Conservation (phyloP, 495 filamentous ascomycete species). For the Hypoxylon rickii region DNA sequence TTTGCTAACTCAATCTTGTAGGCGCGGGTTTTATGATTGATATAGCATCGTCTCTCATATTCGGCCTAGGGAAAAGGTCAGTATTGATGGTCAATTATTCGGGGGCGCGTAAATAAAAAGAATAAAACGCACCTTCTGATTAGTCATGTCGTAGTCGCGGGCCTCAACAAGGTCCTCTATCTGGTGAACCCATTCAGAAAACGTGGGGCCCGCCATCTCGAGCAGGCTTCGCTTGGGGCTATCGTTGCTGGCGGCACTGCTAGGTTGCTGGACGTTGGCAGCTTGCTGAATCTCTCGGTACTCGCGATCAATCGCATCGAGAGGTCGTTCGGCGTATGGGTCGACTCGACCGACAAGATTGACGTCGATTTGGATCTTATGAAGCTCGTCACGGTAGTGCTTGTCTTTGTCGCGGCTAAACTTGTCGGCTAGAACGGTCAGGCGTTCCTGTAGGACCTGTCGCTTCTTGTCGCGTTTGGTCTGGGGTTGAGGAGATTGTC, state of each 20-base stretch:
- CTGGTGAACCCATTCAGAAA: slow-evolving; percentile 78
- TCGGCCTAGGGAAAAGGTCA: no score
- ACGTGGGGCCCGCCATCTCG: slow-evolving; percentile 76
- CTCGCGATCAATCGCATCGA: slow-evolving; percentile 69
- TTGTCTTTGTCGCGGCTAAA: slow-evolving; percentile 80
- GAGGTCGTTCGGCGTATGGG: slow-evolving; percentile 70
- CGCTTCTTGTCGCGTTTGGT: slow-evolving; percentile 93
- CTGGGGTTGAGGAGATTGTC: slow-evolving; percentile 48
- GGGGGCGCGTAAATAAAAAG: no score
- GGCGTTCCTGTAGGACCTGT: slow-evolving; percentile 73
- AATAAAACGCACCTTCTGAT: slow-evolving; percentile 70
- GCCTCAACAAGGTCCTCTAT: slow-evolving; percentile 84
- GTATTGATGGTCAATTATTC: no score
- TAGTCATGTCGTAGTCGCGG: slow-evolving; percentile 76
- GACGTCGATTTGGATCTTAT: slow-evolving; percentile 87
- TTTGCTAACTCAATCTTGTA: slow-evolving; percentile 75
- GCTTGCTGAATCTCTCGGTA: slow-evolving; percentile 67
- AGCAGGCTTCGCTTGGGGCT: slow-evolving; percentile 51
- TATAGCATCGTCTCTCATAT: slow-evolving; percentile 57
- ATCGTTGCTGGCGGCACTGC: slow-evolving; percentile 52
- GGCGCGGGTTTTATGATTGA: slow-evolving; percentile 56
- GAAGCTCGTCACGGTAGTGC: slow-evolving; percentile 86
- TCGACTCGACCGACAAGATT: slow-evolving; percentile 82
- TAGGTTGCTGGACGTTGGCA: slow-evolving; percentile 45
- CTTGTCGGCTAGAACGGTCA: slow-evolving; percentile 70